These are phyloP conservation scores for Hypoxylon subgilvum DNA, from an alignment of 495 filamentous ascomycete genomes.

Conservation along the genomic window DNA sequence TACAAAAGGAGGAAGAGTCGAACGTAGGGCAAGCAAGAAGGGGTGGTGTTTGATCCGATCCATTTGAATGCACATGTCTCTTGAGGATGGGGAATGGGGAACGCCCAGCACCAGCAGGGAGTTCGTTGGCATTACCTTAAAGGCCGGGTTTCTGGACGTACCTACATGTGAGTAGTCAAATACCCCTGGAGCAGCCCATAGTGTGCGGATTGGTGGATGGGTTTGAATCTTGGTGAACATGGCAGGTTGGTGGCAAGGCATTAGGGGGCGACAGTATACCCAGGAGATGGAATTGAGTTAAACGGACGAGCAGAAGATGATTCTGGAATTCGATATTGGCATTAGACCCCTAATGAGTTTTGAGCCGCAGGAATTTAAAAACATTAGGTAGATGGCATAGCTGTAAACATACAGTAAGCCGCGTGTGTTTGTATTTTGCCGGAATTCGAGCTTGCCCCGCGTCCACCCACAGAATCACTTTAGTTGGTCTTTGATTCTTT, in stretches of 20 bases:
- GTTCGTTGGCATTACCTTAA: constrained; percentile 19
- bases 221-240: no score
- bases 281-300: constrained; percentile 26
- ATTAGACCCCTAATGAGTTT: constrained; percentile 2
- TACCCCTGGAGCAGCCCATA: constrained; percentile 16
- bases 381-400: background rate
- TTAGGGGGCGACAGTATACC: constrained; percentile 26
- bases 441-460: constrained; percentile 16
- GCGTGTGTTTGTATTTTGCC: constrained; percentile 15
- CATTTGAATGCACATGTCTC: constrained; percentile 4
- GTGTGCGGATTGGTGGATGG: no score
- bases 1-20: background rate
- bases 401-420: background rate
- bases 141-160: constrained; percentile 3
- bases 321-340: constrained; percentile 9
- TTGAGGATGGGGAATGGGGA: constrained; percentile 1
- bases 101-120: constrained; percentile 10
- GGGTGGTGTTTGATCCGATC: constrained; percentile 3
- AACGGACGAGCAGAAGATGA: constrained; percentile 2
- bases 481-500: constrained; percentile 8
- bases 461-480: constrained; percentile 17
- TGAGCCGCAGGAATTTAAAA: constrained; percentile 34
- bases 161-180: no score
- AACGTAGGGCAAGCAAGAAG: background rate
- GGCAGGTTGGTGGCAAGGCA: constrained; percentile 3